Evolutionary conservation across 768 basidiomycete species (phyloP).

Genomic region (Termitomyces sp.): DNA sequence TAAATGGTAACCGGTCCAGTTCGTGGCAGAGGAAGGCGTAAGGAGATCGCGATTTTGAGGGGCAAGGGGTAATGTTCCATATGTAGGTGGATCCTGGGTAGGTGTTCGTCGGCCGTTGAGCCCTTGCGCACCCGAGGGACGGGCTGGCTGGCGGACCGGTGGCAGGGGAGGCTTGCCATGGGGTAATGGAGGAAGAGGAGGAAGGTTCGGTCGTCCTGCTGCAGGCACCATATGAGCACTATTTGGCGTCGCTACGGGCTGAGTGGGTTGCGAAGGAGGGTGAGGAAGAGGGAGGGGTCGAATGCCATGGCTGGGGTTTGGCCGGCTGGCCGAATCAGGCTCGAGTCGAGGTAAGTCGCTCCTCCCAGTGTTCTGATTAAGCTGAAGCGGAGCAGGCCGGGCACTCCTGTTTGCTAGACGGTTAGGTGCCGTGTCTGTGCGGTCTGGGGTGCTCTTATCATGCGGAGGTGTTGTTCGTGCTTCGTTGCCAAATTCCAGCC

Average conservation of each 20-base stretch:
- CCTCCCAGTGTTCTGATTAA: slow-evolving; percentile 52
- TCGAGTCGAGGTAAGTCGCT: slow-evolving; percentile 73
- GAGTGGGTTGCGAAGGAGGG: slow-evolving; percentile 27
- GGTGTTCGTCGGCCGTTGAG: slow-evolving; percentile 51
- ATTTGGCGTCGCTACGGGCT: slow-evolving; percentile 29
- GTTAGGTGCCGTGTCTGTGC: slow-evolving; percentile 26
- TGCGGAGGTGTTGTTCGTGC: slow-evolving; percentile 2
- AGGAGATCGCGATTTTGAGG: slow-evolving; percentile 38
- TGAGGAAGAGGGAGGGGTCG: slow-evolving; percentile 53
- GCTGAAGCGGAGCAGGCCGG: slow-evolving; percentile 80
- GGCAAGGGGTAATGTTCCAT: slow-evolving; percentile 42
- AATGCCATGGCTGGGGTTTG: slow-evolving; percentile 30
- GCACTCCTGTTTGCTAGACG: slow-evolving; percentile 42
- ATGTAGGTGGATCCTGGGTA: slow-evolving; percentile 52
- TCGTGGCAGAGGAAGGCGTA: slow-evolving; percentile 41
- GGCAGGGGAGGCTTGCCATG: slow-evolving; percentile 63
- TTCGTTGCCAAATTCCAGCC: slow-evolving; percentile 11
- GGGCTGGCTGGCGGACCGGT: slow-evolving; percentile 36
- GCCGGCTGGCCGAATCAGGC: slow-evolving; percentile 52
- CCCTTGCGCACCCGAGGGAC: slow-evolving; percentile 30
- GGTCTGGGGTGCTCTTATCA: slow-evolving; percentile 14
- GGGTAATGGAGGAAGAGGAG: slow-evolving; percentile 70
- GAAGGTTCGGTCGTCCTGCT: slow-evolving; percentile 47
- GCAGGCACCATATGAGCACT: slow-evolving; percentile 30
- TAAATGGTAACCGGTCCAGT: slow-evolving; percentile 51